Evolutionary conservation across 306 rosid species (phyloP), one percentile per base, ranked within the genome.

Genomic region (Trifolium dubium): DNA sequence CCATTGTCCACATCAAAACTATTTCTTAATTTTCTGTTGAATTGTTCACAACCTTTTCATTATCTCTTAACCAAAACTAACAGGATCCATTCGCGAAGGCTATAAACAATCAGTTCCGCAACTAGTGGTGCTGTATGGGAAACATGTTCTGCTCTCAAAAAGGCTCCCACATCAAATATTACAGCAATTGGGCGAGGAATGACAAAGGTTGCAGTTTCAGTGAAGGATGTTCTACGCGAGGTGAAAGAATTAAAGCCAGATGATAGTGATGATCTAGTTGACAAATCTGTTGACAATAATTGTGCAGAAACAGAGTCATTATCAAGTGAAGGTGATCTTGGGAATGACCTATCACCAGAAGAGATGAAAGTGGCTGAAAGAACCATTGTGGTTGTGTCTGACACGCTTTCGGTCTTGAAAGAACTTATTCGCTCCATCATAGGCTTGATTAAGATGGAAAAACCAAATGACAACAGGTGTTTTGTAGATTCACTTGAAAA

Each of bases 181-280:
- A 85, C 86, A 9, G 98, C 98, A 11, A 85, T 95, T 69, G 98
- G 99, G 67, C 83, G 97, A 71, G 90, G 84, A 64, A 84, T 92
- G 86, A 88, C 96, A 3, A 90, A 83, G 78, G 88, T 92, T 73
- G 99, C 97, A 1, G 93, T 92, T 72, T 83, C 97, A 10, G 80
- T 92, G 67, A 95, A 92, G 78, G 99, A 92, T 5, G 98, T 95
- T 80, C 89, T 95, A 60, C 96, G 97, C 1, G 99, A 95, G 81
- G 83, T 95, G 96, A 95, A 86, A 75, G 99, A 95, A 85, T 86
- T 95, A 68, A 95, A 87, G 83, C 89, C 91, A 5, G 84, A 4
- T 29, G 78, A 92, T 35, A 75, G 84, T 8, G 84, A 86, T 32
- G 75, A 62, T 71, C 44, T 46, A 14, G 71, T 49, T 40, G 91